Conservation (phyloP, 768 basidiomycete genomes). For the Podaxis sp. region DNA sequence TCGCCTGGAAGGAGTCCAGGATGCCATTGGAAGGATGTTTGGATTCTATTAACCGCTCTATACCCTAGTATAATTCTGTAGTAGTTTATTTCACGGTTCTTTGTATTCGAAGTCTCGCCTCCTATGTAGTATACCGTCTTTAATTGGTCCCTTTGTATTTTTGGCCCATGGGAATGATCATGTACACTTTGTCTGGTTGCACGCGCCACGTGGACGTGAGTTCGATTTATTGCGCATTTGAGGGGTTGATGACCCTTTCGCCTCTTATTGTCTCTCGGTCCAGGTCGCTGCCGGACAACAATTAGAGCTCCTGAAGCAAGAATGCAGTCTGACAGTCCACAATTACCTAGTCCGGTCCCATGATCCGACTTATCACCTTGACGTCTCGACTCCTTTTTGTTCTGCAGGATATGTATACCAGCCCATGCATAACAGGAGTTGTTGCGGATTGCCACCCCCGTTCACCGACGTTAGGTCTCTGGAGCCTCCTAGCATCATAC, state of each 20-base stretch:
- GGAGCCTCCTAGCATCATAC: slow-evolving; percentile 7
- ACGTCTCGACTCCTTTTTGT: slow-evolving; percentile 21
- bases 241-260: neutral
- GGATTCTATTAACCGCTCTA: slow-evolving; percentile 23
- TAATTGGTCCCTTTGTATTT: neutral
- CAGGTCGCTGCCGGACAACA: neutral
- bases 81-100: neutral
- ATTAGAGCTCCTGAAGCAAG: slow-evolving; percentile 3
- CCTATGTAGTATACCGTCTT: slow-evolving; percentile 2
- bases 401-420: slow-evolving; percentile 19
- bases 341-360: neutral
- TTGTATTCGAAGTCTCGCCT: neutral
- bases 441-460: neutral
- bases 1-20: slow-evolving; percentile 67
- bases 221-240: neutral
- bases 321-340: slow-evolving; percentile 1
- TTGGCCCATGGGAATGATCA: neutral
- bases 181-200: neutral
- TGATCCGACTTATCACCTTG: slow-evolving; percentile 6
- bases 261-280: slow-evolving; percentile 1
- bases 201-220: neutral
- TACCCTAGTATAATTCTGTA: neutral
- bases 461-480: slow-evolving; percentile 11
- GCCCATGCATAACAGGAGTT: neutral
- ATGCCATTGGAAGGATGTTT: slow-evolving; percentile 51